Base-by-base conservation (phyloP, 2,329 filamentous ascomycete genomes). In the Colletotrichum noveboracense region DNA sequence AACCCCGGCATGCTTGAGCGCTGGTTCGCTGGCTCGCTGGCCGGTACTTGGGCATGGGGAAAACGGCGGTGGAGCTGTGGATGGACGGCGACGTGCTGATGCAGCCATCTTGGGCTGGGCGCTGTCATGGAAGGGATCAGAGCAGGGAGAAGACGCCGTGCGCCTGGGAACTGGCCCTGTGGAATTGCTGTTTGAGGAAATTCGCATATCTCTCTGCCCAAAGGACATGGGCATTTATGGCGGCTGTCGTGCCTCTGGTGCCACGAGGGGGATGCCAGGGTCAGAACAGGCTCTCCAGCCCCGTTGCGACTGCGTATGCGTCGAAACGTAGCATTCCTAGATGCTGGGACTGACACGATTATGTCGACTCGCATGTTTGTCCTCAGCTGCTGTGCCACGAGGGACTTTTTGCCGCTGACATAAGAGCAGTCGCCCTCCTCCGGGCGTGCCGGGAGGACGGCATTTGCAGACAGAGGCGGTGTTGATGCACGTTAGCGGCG, bases 41-140 rank as follows among this genome's bases (percentile, higher is more conserved):
- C 24, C 61, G 71, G 61, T 60, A 66, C 66, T 66, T 71, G 68
- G 36, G 32, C 13, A 38, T 36, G 64, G 55, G 64, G 36, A 34
- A 43, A 66, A 68, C 30, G 66, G 58, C 21, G 71, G 30, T 74
- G 71, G 66, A 30, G 60, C 34, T 38, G 43, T 36, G 56, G 24
- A 61, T 26, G 34, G 52, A 52, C 55, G 66, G 28, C 65, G 61
- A 34, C 38, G 62, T 32, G 18, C 32, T 58, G 65, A 58, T 66
- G 60, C 32, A 66, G 34, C 30, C 61, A 60, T 66, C 61, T 71
- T 60, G 24, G 58, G 58, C 72, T 75, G 36, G 72, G 68, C 72
- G 61, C 24, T 74, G 71, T 72, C 72, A 75, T 72, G 61, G 69
- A 72, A 18, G 32, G 26, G 72, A 75, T 56, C 68, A n/a, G 68